Evolutionary conservation across 805 yeast genomes (phyloP).

Genomic region (Wickerhamiella cacticola): DNA sequence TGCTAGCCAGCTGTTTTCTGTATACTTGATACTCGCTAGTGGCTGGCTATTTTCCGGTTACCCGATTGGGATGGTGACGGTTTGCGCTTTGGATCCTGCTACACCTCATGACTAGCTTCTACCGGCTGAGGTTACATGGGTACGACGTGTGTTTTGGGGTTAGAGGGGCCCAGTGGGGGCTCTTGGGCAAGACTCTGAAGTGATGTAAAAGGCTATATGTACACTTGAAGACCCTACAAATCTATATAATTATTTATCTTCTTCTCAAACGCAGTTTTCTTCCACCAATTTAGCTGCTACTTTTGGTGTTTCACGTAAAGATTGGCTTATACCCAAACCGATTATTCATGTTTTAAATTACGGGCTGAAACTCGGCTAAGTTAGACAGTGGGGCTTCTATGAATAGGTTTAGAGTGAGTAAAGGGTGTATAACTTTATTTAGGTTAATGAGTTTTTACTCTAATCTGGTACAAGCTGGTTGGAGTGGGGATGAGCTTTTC

Average conservation of each 20-base stretch:
- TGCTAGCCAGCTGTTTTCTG: too few relatives aligned
- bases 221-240: too few relatives aligned
- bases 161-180: background rate
- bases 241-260: background rate
- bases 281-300: background rate
- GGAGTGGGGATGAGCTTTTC: too few relatives aligned
- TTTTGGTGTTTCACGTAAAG: background rate
- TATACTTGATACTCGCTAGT: background rate
- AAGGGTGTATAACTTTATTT: background rate
- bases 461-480: too few relatives aligned
- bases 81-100: background rate
- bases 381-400: conserved; percentile 1
- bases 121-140: conserved; percentile 3
- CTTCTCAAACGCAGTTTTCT: background rate
- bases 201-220: background rate
- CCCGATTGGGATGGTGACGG: background rate
- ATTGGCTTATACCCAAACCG: background rate
- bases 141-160: background rate
- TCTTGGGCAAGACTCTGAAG: background rate
- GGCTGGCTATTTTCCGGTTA: background rate
- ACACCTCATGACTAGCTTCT: background rate
- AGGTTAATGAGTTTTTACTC: background rate
- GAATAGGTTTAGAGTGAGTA: background rate
- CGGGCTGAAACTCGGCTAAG: background rate
- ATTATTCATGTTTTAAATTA: background rate